Evolutionary conservation across 257 asterid species (phyloP).

Genomic region (Rehmannia glutinosa): DNA sequence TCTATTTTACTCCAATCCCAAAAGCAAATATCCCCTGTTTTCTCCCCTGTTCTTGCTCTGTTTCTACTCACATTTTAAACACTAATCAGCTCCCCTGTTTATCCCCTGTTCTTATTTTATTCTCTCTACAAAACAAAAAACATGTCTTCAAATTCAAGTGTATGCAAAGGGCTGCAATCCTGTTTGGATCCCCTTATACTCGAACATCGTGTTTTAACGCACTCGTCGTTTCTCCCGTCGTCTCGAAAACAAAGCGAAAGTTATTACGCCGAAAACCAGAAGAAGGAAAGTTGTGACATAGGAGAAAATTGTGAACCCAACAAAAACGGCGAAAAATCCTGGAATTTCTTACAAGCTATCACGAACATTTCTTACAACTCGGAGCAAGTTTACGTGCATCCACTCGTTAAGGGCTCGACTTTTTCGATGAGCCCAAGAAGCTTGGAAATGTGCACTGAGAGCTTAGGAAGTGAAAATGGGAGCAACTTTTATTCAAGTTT

Average conservation of each 20-base stretch:
- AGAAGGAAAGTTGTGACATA: too few relatives aligned
- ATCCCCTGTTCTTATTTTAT: neutral
- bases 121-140: neutral
- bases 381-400: slow-evolving; percentile 36
- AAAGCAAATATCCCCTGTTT: slow-evolving; percentile 6
- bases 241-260: slow-evolving; percentile 10
- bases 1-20: neutral
- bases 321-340: slow-evolving; percentile 7
- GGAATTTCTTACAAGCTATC: slow-evolving; percentile 37
- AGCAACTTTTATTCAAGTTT: slow-evolving; percentile 34
- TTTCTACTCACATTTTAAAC: too few relatives aligned
- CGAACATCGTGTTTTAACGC: slow-evolving; percentile 15
- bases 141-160: slow-evolving; percentile 27
- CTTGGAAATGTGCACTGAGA: slow-evolving; percentile 78
- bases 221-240: slow-evolving; percentile 10
- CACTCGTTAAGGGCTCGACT: slow-evolving; percentile 31
- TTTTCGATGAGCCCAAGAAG: slow-evolving; percentile 35
- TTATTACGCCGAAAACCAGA: neutral
- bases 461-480: slow-evolving; percentile 70
- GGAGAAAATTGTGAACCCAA: neutral
- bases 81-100: too few relatives aligned
- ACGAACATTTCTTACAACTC: neutral
- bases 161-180: slow-evolving; percentile 32
- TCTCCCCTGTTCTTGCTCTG: too few relatives aligned
- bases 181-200: slow-evolving; percentile 27